Evolutionary conservation across 768 basidiomycete genomes (phyloP).

Genomic region (Rossbeevera mucosa): DNA sequence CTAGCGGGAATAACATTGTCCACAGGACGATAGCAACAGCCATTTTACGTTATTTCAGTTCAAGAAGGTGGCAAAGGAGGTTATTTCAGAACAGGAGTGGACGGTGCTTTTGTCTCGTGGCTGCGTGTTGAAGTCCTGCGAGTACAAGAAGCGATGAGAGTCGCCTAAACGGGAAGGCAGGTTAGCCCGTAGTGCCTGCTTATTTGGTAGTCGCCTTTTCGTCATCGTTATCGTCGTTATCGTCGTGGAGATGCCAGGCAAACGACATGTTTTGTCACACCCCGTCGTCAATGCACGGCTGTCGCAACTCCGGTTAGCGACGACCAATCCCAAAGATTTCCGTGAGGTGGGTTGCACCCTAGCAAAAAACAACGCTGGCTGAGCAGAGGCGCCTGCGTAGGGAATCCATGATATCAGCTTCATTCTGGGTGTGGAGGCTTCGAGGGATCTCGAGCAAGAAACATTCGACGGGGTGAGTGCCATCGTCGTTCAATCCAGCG

Average conservation of each 20-base stretch:
- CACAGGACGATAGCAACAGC: slow-evolving; percentile 73
- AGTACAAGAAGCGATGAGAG: slow-evolving; percentile 80
- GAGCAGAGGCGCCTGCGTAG: slow-evolving; percentile 33
- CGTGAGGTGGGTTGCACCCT: slow-evolving; percentile 52
- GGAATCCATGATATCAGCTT: slow-evolving; percentile 71
- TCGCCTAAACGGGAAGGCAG: not conserved
- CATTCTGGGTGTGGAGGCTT: slow-evolving; percentile 82
- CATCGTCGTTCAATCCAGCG: not conserved
- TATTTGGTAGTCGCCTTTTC: not conserved
- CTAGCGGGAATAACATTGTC: not conserved
- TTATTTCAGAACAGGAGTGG: slow-evolving; percentile 59
- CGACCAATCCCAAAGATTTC: slow-evolving; percentile 68
- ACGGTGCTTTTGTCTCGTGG: slow-evolving; percentile 47
- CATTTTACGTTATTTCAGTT: slow-evolving; percentile 88
- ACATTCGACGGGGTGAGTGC: slow-evolving; percentile 59
- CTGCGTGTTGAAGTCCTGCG: slow-evolving; percentile 74
- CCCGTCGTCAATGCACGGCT: slow-evolving; percentile 71
- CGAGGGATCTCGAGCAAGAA: slow-evolving; percentile 58
- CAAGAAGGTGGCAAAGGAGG: slow-evolving; percentile 48
- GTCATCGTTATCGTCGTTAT: not conserved
- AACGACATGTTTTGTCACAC: slow-evolving; percentile 57
- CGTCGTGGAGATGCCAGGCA: slow-evolving; percentile 27
- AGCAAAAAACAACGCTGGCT: not conserved
- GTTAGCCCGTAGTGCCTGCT: not conserved
- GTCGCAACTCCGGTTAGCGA: slow-evolving; percentile 60